phyloP scores from a whole-genome alignment of 495 filamentous ascomycete genomes.

The Lophium mytilinum region DNA sequence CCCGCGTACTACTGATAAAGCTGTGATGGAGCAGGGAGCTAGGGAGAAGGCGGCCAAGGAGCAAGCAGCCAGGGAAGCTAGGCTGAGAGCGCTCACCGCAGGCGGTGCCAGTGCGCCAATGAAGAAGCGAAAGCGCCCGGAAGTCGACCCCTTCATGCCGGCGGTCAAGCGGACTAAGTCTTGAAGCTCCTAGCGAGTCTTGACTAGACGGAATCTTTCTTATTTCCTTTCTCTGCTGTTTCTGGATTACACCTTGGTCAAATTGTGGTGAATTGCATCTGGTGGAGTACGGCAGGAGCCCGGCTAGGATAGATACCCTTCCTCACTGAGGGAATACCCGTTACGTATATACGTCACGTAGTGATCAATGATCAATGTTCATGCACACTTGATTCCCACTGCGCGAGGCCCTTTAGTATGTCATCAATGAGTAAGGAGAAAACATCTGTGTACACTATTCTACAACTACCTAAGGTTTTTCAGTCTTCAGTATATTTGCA shows the following conservation, averaged over 20 bases:
- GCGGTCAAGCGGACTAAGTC: not conserved
- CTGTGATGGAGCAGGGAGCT: not conserved
- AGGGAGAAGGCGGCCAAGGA: too few relatives aligned
- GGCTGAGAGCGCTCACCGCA: not conserved
- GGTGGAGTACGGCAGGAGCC: not conserved
- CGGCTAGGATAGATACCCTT: too few relatives aligned
- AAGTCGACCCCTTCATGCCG: conserved; percentile 1
- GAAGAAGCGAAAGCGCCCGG: conserved; percentile 3
- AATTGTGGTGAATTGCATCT: not conserved
- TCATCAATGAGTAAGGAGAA: too few relatives aligned
- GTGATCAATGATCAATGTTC: too few relatives aligned
- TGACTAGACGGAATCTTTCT: not conserved
- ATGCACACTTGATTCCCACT: too few relatives aligned
- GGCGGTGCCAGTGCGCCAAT: not conserved
- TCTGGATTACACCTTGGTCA: not conserved
- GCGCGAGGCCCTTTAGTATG: too few relatives aligned
- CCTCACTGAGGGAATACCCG: too few relatives aligned
- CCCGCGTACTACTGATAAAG: too few relatives aligned
- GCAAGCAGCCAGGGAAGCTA: not conserved
- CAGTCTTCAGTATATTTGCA: too few relatives aligned
- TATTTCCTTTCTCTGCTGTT: not conserved
- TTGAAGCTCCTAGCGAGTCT: not conserved
- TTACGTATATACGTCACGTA: too few relatives aligned
- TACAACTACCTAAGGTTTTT: too few relatives aligned
- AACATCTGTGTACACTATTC: too few relatives aligned